Evolutionary conservation across 2,329 filamentous ascomycete genomes (phyloP), one percentile per base, ranked within the genome.

Genomic region (Curvularia lunata): DNA sequence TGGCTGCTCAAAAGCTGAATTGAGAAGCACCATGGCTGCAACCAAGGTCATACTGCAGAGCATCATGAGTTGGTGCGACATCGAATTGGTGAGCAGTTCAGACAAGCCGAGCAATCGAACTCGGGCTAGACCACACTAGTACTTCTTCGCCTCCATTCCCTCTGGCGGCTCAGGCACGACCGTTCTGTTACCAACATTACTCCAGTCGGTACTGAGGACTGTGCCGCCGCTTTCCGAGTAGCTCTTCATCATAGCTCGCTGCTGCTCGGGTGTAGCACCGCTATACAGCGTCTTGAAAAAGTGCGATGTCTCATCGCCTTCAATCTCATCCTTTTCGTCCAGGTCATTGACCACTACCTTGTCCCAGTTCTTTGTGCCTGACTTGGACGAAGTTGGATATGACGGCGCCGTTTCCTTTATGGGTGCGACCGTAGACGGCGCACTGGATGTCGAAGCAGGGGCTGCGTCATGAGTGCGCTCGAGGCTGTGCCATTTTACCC

Each of bases 241-340:
- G 73, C 91, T 96, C 85, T 99, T 99, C 87, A 96, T 91, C 95
- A 99, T 99, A 8, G 95, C 95, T 1, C 92, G 87, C 72, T 88
- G 87, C 57, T 91, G 91, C 67, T 99, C 94, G 0, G 88, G 86
- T 48, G 89, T 87, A 0, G 91, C 88, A 34, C 81, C 83, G 62
- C 89, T 87, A 79, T 94, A 98, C 1, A 99, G 82, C 70, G 90
- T 88, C 82, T 96, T 95, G 83, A 99, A 99, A 79, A 97, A 98
- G 10, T 77, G 74, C 68, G 96, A 90, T 8, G 92, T 87, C 27
- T 89, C 86, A 58, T 89, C 86, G 1, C 83, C 84, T 21, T 78
- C 59, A 5, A 81, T 80, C 27, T 81, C 78, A n/a, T 85, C 83
- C 12, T 84, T 87, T 1, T 86, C 83, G 28, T 79, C 77, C 9